Evolutionary conservation across 2,329 filamentous ascomycete species (phyloP), one percentile per base, ranked within the genome.

Genomic region (Venturiaceae sp.): DNA sequence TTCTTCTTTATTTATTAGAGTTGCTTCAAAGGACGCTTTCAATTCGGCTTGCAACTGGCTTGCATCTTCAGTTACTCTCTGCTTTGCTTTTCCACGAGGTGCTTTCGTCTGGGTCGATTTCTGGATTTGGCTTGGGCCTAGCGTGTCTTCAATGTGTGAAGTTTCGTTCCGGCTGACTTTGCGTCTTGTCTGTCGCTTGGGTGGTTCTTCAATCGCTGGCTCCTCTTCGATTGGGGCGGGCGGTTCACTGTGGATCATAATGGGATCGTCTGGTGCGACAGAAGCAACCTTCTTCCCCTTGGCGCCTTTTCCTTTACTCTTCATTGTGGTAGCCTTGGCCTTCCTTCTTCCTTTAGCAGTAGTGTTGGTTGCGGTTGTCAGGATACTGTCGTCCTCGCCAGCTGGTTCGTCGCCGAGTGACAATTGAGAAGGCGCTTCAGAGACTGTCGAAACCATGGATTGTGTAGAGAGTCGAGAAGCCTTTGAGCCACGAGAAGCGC

Each of bases 401-500:
- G 68, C 61, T 5, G 59, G 50, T 21, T 53, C 61, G 74, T 85
- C 74, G 26, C 74, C 75, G 23, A 72, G 65, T 5, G 73, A 67
- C 63, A 67, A 64, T 26, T 66, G 60, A 21, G 64, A 68, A 11
- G 71, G 71, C 11, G 70, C 70, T 64, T 79, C 77, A 1, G 77
- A 77, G 44, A 71, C 66, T 23, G 72, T 71, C n/a, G 72, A 73
- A 26, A 67, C 64, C 34, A 68, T 69, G 0, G 77, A 80, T 62
- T 82, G 79, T 7, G 74, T 77, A 21, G 80, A 83, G n/a, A 79
- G 61, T 44, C 88, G 82, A 3, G 88, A 88, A 8, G 80, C 78
- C 68, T 90, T 92, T 23, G 90, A 94, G 47, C 78, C 66, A 44
- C 65, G 68, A 21, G 62, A 63, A 11, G 57, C 47, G 23, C 59